Percentiles rank a stretch among this genome's conserved stretches.
Conservation (phyloP, 495 filamentous ascomycete species). For the Astrothelium macrocarpum region DNA sequence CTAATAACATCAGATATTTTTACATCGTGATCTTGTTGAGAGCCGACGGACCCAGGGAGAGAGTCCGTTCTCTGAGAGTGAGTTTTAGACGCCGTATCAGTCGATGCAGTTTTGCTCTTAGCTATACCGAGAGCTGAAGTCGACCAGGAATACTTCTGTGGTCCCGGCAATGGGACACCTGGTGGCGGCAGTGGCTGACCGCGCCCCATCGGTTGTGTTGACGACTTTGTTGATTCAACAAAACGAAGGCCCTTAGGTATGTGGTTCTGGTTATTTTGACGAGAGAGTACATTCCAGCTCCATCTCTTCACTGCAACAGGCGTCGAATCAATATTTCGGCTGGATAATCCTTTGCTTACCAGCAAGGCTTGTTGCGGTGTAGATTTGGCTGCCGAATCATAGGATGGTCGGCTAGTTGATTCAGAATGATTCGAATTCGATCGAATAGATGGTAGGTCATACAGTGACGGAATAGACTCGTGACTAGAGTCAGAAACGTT, state of each 20-base stretch:
- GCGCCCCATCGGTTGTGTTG: conserved; percentile 23
- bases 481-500: no score
- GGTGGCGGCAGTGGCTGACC: conserved; percentile 28
- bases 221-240: background rate
- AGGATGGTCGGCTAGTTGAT: no score
- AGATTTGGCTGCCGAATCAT: conserved; percentile 7
- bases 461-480: no score
- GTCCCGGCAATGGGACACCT: conserved; percentile 22
- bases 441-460: no score
- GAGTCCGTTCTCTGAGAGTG: background rate
- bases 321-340: conserved; percentile 57
- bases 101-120: background rate
- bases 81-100: background rate
- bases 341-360: conserved; percentile 29
- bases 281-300: conserved; percentile 63
- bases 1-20: background rate
- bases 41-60: background rate
- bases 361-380: conserved; percentile 16
- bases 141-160: conserved; percentile 3
- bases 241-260: background rate
- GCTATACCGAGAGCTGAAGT: background rate
- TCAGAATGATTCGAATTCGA: no score
- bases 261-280: conserved; percentile 31
- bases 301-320: conserved; percentile 72
- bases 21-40: background rate